These are phyloP conservation scores for Ziziphus jujuba DNA, from an alignment of 306 rosid species.

Conservation along the genomic window DNA sequence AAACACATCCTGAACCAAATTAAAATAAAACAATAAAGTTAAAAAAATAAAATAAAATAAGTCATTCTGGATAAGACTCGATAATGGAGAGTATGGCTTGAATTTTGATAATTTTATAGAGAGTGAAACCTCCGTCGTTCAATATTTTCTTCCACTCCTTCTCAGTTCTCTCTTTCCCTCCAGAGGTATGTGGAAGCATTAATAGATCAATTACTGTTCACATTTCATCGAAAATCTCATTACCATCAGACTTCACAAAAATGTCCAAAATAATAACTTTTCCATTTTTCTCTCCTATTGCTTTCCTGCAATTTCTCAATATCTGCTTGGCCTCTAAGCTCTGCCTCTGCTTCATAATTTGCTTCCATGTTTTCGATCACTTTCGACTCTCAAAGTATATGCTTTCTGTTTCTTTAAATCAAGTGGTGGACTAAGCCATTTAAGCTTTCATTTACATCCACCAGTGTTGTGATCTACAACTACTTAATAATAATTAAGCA, in stretches of 20 bases:
- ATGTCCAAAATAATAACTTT: conserved; percentile 27
- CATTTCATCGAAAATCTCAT: conserved; percentile 15
- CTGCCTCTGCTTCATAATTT: too few species aligned
- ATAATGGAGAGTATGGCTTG: conserved; percentile 17
- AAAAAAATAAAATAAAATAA: too few species aligned
- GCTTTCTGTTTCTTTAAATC: too few species aligned
- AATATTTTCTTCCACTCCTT: conserved; percentile 27
- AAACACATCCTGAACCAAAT: too few species aligned
- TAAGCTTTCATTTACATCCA: too few species aligned
- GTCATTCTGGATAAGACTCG: conserved; percentile 31
- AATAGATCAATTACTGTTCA: conserved; percentile 18
- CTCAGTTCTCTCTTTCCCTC: conserved; percentile 35
- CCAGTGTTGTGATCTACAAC: too few species aligned
- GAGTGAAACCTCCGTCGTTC: conserved; percentile 29
- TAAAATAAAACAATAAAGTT: too few species aligned
- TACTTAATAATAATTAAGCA: too few species aligned
- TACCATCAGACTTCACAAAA: conserved; percentile 27
- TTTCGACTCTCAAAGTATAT: too few species aligned
- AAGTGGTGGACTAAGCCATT: too few species aligned
- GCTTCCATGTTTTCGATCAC: too few species aligned
- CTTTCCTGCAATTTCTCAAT: conserved; percentile 30
- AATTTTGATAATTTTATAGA: conserved; percentile 26
- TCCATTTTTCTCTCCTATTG: conserved; percentile 23
- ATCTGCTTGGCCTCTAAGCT: conserved; percentile 43
- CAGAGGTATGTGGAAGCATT: conserved; percentile 24